These are phyloP conservation scores for Metarhizium anisopliae DNA, from an alignment of 2,329 filamentous ascomycete species.

Conservation along the genomic window DNA sequence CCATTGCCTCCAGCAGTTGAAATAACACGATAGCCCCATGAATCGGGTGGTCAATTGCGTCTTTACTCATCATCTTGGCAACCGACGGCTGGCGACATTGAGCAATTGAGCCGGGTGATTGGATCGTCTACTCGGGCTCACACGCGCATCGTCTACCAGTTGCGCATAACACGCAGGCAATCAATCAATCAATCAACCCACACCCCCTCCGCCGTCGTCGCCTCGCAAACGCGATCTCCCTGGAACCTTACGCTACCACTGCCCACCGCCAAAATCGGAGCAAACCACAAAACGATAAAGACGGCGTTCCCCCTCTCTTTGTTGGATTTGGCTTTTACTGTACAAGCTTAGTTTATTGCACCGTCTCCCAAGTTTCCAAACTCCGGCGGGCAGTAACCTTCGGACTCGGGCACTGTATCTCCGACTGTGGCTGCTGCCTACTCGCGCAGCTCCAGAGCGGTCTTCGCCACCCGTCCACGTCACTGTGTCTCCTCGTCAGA, in stretches of 20 bases:
- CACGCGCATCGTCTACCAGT: background rate
- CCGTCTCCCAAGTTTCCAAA: background rate
- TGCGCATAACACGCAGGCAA: background rate
- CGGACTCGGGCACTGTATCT: constrained; percentile 1
- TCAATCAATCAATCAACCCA: background rate
- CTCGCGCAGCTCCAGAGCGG: background rate
- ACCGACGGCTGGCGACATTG: constrained; percentile 4
- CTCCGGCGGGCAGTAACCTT: background rate
- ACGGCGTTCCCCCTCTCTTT: background rate
- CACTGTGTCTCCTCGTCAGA: background rate
- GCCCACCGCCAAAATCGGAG: background rate
- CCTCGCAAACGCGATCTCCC: constrained; percentile 1
- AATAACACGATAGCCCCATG: background rate
- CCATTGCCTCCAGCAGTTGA: background rate
- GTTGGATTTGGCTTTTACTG: background rate
- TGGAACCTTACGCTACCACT: background rate
- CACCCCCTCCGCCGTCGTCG: background rate
- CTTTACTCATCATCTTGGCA: background rate
- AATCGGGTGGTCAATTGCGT: constrained; percentile 1
- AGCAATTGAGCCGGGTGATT: constrained; percentile 3
- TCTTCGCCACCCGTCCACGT: constrained; percentile 6
- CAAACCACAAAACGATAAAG: constrained; percentile 5
- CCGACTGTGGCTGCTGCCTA: constrained; percentile 1
- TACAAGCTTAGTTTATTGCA: background rate
- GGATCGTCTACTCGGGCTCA: background rate